Conservation (phyloP, 2,329 filamentous ascomycete genomes). For the Grosmannia penicillata region DNA sequence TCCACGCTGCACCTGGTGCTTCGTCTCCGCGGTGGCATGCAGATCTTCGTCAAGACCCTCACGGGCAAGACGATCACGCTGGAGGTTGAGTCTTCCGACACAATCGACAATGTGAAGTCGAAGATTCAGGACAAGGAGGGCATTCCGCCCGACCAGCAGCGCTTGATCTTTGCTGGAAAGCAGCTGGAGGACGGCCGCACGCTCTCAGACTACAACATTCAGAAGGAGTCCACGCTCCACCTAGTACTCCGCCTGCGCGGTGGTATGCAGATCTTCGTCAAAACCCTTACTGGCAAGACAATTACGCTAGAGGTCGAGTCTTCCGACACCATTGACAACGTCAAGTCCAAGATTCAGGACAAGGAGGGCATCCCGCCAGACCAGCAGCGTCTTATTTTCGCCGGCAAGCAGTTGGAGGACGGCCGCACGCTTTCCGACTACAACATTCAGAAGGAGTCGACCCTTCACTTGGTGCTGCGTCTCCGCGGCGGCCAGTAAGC, state of each 20-base stretch:
- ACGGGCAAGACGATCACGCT: constrained; percentile 91
- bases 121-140: constrained; percentile 94
- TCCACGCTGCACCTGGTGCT: constrained; percentile 74
- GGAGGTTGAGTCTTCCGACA: constrained; percentile 79
- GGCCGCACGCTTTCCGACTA: constrained; percentile 73
- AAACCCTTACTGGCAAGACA: constrained; percentile 55
- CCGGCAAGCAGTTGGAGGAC: constrained; percentile 59
- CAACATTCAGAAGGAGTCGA: constrained; percentile 74
- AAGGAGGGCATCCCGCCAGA: constrained; percentile 60
- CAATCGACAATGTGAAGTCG: constrained; percentile 85
- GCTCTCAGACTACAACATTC: constrained; percentile 90
- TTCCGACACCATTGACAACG: constrained; percentile 56
- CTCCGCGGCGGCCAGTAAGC: constrained; percentile 51
- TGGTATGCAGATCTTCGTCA: constrained; percentile 66
- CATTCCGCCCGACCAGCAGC: constrained; percentile 88
- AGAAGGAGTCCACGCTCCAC: constrained; percentile 77
- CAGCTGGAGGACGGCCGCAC: constrained; percentile 87
- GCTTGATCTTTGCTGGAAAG: constrained; percentile 86
- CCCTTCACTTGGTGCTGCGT: constrained; percentile 55
- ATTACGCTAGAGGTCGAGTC: constrained; percentile 55
- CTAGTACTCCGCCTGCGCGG: constrained; percentile 68
- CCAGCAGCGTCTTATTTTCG: constrained; percentile 56
- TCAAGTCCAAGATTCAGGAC: constrained; percentile 57
- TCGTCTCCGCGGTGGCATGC: constrained; percentile 79
- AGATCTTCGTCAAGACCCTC: constrained; percentile 76